Evolutionary conservation across 192 early-diverging fungal genomes (phyloP), one percentile per base, ranked within the genome.

Genomic region (Phlyctochytrium arcticum): DNA sequence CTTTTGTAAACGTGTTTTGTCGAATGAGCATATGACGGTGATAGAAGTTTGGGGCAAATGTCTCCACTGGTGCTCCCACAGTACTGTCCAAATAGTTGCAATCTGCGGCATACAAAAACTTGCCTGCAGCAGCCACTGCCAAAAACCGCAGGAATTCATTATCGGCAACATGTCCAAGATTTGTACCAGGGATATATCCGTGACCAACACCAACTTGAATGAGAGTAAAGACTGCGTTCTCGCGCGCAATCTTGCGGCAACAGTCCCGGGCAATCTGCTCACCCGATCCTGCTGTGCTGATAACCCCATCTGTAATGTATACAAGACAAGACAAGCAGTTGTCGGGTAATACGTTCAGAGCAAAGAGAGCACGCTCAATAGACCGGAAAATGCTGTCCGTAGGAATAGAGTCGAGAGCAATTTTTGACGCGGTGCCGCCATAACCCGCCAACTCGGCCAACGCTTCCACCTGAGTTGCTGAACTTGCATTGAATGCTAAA

Each of bases 91-190:
- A 46, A 54, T 83, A 80, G 19, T 60, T 47, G 46, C 77, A 80
- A 50, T 77, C 77, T 9, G 65, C 60, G 6, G 56, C 62, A 54
- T 84, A 84, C 7, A 84, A 30, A 64, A 84, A 75, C 23, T 39
- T 67, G 19, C 82, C 82, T 46, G 50, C 59, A 6, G 73, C 47
- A 21, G 74, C 60, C 4, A 72, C 27, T 17, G 75, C 76, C 6
- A 84, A 39, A 58, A 81, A 81, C 0, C 75, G 48, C 24, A 84
- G 60, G 21, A 73, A 76, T 47, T 84, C 82, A 48, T 75, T 79
- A 64, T 84, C 75, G 8, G 76, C 60, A 26, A 84, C 75, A 48
- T 78, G 71, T 9, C 82, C 82, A 62, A 77, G 75, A 46, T 79
- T 79, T 21, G 74, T 71, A 2, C 46, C 54, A 3, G 79, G 76